Percentiles rank a stretch among this genome's conserved stretches.
These are phyloP conservation scores for Abeoforma whisleri DNA, from an alignment of 78 protist species.

Conservation along the genomic window DNA sequence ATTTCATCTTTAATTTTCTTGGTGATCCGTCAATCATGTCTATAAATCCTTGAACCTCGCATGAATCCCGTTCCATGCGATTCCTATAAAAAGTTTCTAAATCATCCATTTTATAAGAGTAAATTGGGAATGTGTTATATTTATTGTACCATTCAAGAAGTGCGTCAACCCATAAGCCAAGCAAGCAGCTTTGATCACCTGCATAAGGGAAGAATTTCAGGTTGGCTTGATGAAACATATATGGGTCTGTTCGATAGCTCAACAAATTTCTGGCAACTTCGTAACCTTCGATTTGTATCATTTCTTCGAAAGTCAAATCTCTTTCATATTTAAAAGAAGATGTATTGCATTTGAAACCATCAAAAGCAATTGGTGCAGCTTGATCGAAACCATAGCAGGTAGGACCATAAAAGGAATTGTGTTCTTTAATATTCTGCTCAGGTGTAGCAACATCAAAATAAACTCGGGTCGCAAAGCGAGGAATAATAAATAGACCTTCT, in stretches of 20 bases:
- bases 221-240: neutral
- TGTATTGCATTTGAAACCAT: conserved; percentile 12
- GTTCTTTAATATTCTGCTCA: neutral
- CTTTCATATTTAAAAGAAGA: neutral
- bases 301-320: neutral
- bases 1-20: neutral
- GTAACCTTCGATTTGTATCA: neutral
- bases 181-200: neutral
- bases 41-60: neutral
- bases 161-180: conserved; percentile 2
- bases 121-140: conserved; percentile 29
- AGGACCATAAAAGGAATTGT: conserved; percentile 32
- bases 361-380: neutral
- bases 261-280: neutral
- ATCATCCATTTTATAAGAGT: conserved; percentile 37
- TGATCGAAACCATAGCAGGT: conserved; percentile 3
- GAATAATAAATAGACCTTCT: conserved; percentile 6
- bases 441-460: conserved; percentile 22
- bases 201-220: conserved; percentile 3
- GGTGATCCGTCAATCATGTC: neutral
- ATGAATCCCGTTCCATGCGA: neutral
- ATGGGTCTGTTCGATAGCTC: conserved; percentile 4
- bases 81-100: conserved; percentile 12
- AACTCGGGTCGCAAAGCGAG: conserved; percentile 26
- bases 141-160: neutral